A percentile compares a stretch with the other conserved stretches of the same genome.
Evolutionary conservation across 2,329 filamentous ascomycete genomes (phyloP).

Genomic region (Fusarium coffeatum): DNA sequence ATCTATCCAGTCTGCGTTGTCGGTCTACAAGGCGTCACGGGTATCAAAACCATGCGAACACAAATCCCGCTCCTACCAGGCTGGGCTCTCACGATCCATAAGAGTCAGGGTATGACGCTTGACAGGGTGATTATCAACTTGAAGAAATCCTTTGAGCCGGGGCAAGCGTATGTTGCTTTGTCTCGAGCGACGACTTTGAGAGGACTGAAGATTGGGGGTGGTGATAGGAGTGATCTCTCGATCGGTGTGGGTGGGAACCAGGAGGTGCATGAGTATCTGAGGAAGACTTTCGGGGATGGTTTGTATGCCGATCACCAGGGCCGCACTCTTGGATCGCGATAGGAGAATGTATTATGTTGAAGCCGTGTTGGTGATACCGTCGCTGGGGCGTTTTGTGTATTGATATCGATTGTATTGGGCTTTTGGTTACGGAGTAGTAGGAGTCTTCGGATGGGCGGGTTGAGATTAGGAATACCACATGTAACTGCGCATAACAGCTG

Average conservation of each 20-base stretch:
- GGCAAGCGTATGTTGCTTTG: neutral
- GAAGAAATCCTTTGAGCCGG: neutral
- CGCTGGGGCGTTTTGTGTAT: neutral
- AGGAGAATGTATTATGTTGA: no score
- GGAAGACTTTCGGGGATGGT: constrained; percentile 5
- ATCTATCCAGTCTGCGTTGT: constrained; percentile 65
- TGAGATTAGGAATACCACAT: neutral
- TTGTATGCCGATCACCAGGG: neutral
- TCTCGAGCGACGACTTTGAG: neutral
- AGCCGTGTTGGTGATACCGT: neutral
- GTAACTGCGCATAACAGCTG: neutral
- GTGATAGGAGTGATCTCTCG: neutral
- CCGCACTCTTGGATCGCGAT: no score
- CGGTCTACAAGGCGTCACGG: constrained; percentile 54
- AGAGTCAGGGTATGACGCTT: constrained; percentile 71
- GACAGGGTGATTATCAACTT: constrained; percentile 51
- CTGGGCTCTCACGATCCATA: constrained; percentile 74
- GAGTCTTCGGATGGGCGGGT: neutral
- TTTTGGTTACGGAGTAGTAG: neutral
- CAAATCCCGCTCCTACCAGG: constrained; percentile 70
- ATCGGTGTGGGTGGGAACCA: neutral
- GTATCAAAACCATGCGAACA: constrained; percentile 62
- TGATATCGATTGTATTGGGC: neutral
- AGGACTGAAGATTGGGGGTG: constrained; percentile 17
- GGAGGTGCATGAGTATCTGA: constrained; percentile 18